A percentile compares a stretch with the other conserved stretches of the same genome.
These are phyloP conservation scores for Leishmania aethiopica DNA, from an alignment of 208 protist genomes.

Conservation along the genomic window DNA sequence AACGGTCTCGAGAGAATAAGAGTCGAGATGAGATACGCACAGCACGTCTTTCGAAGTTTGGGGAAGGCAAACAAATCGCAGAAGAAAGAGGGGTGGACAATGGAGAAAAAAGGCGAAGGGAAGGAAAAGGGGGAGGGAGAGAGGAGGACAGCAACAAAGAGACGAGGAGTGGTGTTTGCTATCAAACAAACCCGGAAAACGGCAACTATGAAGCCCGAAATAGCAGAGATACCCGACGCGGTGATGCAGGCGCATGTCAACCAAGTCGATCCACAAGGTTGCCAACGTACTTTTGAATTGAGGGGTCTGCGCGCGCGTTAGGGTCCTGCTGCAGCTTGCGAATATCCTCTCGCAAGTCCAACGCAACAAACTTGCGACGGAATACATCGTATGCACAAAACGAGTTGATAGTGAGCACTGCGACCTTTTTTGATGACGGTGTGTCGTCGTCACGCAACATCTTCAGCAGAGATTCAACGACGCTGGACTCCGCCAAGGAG, in stretches of 20 bases:
- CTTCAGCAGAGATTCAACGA: conserved; percentile 75
- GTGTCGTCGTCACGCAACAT: conserved; percentile 74
- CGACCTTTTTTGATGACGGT: conserved; percentile 70
- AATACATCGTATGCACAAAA: conserved; percentile 91
- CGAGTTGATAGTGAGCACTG: conserved; percentile 89
- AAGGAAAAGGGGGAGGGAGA: neutral
- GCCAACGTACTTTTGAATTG: conserved; percentile 75
- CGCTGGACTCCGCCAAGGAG: conserved; percentile 64
- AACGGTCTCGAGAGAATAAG: neutral
- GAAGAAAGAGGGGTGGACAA: neutral
- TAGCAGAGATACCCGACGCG: conserved; percentile 8
- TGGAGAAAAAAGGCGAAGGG: neutral
- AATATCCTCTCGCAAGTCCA: conserved; percentile 62
- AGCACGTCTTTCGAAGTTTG: neutral
- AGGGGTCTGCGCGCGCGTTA: conserved; percentile 44
- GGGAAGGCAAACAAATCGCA: neutral
- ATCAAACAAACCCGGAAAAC: neutral
- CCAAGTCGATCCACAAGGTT: conserved; percentile 27
- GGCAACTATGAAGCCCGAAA: conserved; percentile 17
- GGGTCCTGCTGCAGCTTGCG: conserved; percentile 53
- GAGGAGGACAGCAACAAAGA: too few species aligned
- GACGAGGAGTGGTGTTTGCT: neutral
- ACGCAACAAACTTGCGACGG: conserved; percentile 51
- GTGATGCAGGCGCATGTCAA: conserved; percentile 7
- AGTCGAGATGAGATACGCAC: neutral